Conservation (phyloP, 2,329 filamentous ascomycete genomes). For the Mollisiaceae sp. region DNA sequence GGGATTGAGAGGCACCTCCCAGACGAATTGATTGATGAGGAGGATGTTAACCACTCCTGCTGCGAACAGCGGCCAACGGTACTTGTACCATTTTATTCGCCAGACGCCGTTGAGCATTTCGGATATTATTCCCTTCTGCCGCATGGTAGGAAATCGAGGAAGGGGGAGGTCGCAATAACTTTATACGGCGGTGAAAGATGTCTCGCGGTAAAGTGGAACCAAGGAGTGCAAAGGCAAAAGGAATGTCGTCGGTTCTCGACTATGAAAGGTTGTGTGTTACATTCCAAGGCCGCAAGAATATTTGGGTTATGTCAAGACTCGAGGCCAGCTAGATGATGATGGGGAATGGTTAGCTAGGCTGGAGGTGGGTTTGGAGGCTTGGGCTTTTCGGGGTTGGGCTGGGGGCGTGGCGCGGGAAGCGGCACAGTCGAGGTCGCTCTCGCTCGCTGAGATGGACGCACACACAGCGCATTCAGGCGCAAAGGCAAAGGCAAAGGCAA, state of each 20-base stretch:
- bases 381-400: not conserved
- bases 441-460: not conserved
- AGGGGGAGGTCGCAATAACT: not conserved
- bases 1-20: constrained; percentile 28
- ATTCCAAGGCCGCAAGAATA: constrained; percentile 18
- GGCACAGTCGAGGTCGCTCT: constrained; percentile 3
- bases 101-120: constrained; percentile 35
- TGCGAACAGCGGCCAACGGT: constrained; percentile 33
- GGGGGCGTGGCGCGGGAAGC: not conserved
- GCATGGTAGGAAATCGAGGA: constrained; percentile 20
- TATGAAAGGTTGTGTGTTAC: constrained; percentile 7
- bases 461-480: too few relatives aligned
- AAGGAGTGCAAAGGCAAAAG: constrained; percentile 1
- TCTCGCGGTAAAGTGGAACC: not conserved
- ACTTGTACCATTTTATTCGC: constrained; percentile 37
- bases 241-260: constrained; percentile 13
- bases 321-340: not conserved
- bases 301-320: not conserved
- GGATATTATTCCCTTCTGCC: constrained; percentile 24
- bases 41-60: constrained; percentile 33
- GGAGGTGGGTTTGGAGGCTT: not conserved
- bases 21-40: constrained; percentile 36
- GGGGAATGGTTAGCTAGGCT: not conserved
- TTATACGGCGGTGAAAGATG: constrained; percentile 5
- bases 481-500: too few relatives aligned